Percentiles rank a stretch among this genome's conserved stretches.
Conservation (phyloP, 805 yeast genomes). For the Ogataea chonburiensis region DNA sequence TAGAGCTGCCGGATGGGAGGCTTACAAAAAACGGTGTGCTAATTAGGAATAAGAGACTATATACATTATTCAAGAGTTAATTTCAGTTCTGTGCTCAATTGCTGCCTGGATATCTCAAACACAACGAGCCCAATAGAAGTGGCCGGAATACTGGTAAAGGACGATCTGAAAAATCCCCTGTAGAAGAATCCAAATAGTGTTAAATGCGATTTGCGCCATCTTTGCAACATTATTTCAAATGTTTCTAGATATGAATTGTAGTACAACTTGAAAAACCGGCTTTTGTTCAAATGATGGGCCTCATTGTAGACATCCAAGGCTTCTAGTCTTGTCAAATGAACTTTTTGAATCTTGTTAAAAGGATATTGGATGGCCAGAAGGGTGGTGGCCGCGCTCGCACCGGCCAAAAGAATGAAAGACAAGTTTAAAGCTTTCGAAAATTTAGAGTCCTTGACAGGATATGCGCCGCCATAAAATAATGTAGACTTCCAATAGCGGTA, state of each 20-base stretch:
- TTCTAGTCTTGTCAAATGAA: constrained; percentile 77
- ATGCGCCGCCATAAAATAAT: constrained; percentile 19
- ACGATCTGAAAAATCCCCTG: constrained; percentile 72
- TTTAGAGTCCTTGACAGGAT: constrained; percentile 22
- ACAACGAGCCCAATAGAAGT: constrained; percentile 84
- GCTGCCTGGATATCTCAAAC: constrained; percentile 72
- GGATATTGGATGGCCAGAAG: constrained; percentile 83
- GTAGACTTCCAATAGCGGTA: constrained; percentile 38
- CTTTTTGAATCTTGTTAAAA: constrained; percentile 69
- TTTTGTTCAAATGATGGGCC: constrained; percentile 25
- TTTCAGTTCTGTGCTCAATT: constrained; percentile 31
- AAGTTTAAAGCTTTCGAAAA: constrained; percentile 54
- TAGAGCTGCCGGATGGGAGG: constrained; percentile 92
- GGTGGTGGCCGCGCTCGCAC: constrained; percentile 80
- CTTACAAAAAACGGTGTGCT: constrained; percentile 54
- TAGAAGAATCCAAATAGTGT: constrained; percentile 69
- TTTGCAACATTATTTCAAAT: constrained; percentile 53
- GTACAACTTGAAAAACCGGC: constrained; percentile 49
- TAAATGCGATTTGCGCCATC: constrained; percentile 52
- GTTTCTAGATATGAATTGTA: constrained; percentile 78
- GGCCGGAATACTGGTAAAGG: constrained; percentile 79
- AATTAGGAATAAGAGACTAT: constrained; percentile 11
- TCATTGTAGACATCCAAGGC: constrained; percentile 66
- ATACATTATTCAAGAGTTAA: constrained; percentile 8
- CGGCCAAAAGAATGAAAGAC: constrained; percentile 73